Conservation (phyloP, 2,329 filamentous ascomycete species). For the Zymoseptoria pseudotritici region DNA sequence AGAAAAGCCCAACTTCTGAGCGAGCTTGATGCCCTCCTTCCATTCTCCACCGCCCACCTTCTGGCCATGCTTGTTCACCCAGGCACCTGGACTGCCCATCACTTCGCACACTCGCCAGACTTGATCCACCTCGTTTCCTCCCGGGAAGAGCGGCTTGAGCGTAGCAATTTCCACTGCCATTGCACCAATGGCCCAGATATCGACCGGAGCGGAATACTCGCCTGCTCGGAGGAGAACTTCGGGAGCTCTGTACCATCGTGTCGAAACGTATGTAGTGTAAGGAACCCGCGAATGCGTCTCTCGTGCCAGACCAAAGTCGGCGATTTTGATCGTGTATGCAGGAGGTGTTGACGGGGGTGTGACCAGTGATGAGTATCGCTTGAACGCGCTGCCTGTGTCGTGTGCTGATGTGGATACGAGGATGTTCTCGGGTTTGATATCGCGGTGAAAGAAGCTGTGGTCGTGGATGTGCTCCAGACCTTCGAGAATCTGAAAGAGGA, state of each 20-base stretch:
- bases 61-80: slow-evolving; percentile 85
- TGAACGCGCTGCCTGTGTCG: slow-evolving; percentile 77
- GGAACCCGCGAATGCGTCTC: slow-evolving; percentile 94
- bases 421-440: slow-evolving; percentile 99
- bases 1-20: slow-evolving; percentile 93
- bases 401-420: slow-evolving; percentile 85
- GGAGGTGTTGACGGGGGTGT: slow-evolving; percentile 93
- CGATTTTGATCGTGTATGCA: slow-evolving; percentile 93
- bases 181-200: slow-evolving; percentile 96
- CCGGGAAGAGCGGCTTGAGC: slow-evolving; percentile 91
- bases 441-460: slow-evolving; percentile 95
- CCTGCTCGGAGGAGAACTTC: slow-evolving; percentile 90
- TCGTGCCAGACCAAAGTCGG: slow-evolving; percentile 93
- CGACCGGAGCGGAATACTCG: slow-evolving; percentile 93
- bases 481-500: slow-evolving; percentile 92
- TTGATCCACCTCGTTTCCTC: slow-evolving; percentile 96
- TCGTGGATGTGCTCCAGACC: slow-evolving; percentile 96
- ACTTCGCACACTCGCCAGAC: slow-evolving; percentile 99
- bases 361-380: slow-evolving; percentile 84
- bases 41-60: slow-evolving; percentile 93
- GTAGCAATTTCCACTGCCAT: slow-evolving; percentile 99
- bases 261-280: slow-evolving; percentile 98
- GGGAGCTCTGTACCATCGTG: slow-evolving; percentile 88
- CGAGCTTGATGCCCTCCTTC: slow-evolving; percentile 87
- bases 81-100: slow-evolving; percentile 97